Base-by-base conservation (phyloP, 345 rosid genomes). In the Turnera subulata region DNA sequence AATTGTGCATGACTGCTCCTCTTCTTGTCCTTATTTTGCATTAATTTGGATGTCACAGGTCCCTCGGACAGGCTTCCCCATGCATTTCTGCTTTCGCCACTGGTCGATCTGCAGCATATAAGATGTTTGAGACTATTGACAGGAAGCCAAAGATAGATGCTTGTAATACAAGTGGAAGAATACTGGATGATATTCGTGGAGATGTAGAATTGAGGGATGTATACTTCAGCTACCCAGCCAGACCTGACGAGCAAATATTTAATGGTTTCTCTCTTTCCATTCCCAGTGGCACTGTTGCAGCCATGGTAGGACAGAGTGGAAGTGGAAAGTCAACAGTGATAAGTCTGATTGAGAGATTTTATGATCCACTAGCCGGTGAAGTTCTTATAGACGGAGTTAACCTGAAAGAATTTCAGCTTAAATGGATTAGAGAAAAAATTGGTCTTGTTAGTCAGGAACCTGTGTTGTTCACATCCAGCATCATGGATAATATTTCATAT, bases 391-490 rank as follows among this genome's bases (percentile, higher is more conserved):
- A 89, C 52, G 90, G 85, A 35, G 62, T 80, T 8, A 80, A 85
- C 51, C 74, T 85, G 24, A 85, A 75, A 58, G 89, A 85, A 44
- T 82, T 82, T 58, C 94, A 85, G 32, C 73, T 89, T 14, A 86
- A 68, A 59, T 89, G 96, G 94, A 84, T 85, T 26, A 74, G 96
- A 52, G 65, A 66, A 64, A 84, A 86, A 42, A 86, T 86, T 19
- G 94, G 96, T 0, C 77, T 89, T 47, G 96, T 89, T 1, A 86
- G 94, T 62, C 96, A 89, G 69, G 96, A 89, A 53, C 96, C 96
- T 6, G 80, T 86, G 45, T 55, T 89, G 79, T 89, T 85, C 68
- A 58, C 85, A 1, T 77, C 82, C 2, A 82, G 86, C 50, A 84
- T 89, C 26, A 82, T 53, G 73, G 94, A 84, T 24, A 89, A 89